phyloP scores from a whole-genome alignment of 78 protist genomes.

The Dictyostelium citrinum region DNA sequence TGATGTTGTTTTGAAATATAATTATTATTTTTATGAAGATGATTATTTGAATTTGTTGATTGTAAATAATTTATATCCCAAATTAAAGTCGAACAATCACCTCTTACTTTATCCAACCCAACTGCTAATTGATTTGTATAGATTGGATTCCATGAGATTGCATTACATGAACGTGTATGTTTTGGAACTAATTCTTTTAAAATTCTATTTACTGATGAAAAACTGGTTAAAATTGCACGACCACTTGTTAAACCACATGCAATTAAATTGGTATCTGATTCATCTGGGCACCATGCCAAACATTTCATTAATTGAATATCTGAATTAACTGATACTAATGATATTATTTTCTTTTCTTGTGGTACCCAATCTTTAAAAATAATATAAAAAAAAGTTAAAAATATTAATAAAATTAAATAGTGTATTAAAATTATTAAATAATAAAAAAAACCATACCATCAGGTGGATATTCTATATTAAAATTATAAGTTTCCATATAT shows the following conservation, averaged over 20 bases:
- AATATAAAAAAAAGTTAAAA: neutral
- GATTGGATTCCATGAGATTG: slow-evolving; percentile 78
- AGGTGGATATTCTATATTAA: slow-evolving; percentile 59
- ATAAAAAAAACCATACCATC: slow-evolving; percentile 65
- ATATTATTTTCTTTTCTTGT: slow-evolving; percentile 51
- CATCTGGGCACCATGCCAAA: slow-evolving; percentile 72
- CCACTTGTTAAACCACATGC: slow-evolving; percentile 74
- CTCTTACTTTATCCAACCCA: slow-evolving; percentile 79
- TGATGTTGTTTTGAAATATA: slow-evolving; percentile 19
- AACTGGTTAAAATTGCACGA: slow-evolving; percentile 57
- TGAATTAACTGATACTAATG: slow-evolving; percentile 25
- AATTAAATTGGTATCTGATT: slow-evolving; percentile 36
- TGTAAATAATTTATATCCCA: slow-evolving; percentile 77
- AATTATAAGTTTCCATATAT: slow-evolving; percentile 7
- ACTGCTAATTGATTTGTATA: slow-evolving; percentile 62
- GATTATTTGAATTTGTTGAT: neutral
- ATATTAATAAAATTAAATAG: neutral
- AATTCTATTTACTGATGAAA: slow-evolving; percentile 39
- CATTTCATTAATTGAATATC: slow-evolving; percentile 58
- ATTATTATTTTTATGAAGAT: neutral
- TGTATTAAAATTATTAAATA: too few species aligned
- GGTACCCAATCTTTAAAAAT: slow-evolving; percentile 1
- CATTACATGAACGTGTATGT: slow-evolving; percentile 76
- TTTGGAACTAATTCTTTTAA: slow-evolving; percentile 79
- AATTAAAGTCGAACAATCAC: slow-evolving; percentile 67